phyloP scores from a whole-genome alignment of 257 asterid species.

The Apocynum venetum region DNA sequence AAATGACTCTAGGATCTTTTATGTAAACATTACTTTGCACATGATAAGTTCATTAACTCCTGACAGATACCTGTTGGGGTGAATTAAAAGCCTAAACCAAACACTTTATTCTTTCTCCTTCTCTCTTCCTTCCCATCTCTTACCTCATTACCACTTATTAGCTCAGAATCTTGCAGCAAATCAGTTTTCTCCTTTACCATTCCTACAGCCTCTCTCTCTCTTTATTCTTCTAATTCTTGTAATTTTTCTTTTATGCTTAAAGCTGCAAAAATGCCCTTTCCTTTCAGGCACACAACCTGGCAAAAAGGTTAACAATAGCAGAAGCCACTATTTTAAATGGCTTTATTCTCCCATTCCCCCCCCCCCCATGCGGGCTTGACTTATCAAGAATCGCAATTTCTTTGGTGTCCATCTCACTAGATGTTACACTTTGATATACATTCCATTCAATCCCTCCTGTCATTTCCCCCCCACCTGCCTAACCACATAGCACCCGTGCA shows the following conservation, averaged over 20 bases:
- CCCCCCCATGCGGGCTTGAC: neutral
- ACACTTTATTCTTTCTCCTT: neutral
- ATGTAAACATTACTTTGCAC: neutral
- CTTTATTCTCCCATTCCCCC: neutral
- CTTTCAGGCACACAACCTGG: neutral
- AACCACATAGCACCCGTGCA: neutral
- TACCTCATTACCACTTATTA: neutral
- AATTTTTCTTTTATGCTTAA: neutral
- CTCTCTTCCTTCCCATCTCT: neutral
- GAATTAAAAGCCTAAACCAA: neutral
- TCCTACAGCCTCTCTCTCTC: neutral
- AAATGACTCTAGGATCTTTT: neutral
- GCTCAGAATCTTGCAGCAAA: neutral
- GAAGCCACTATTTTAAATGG: neutral
- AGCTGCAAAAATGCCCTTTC: neutral
- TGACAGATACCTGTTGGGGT: neutral
- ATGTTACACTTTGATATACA: neutral
- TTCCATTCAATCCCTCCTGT: neutral
- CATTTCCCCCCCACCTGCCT: neutral
- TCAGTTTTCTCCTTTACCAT: neutral
- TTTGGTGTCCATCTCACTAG: too few species aligned
- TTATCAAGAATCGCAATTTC: neutral
- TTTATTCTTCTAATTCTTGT: neutral
- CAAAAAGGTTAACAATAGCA: neutral
- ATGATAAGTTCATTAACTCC: neutral